A percentile compares a stretch with the other conserved stretches of the same genome.
These are phyloP conservation scores for Blastobotrys proliferans DNA, from an alignment of 1,139 yeast species.

Conservation along the genomic window DNA sequence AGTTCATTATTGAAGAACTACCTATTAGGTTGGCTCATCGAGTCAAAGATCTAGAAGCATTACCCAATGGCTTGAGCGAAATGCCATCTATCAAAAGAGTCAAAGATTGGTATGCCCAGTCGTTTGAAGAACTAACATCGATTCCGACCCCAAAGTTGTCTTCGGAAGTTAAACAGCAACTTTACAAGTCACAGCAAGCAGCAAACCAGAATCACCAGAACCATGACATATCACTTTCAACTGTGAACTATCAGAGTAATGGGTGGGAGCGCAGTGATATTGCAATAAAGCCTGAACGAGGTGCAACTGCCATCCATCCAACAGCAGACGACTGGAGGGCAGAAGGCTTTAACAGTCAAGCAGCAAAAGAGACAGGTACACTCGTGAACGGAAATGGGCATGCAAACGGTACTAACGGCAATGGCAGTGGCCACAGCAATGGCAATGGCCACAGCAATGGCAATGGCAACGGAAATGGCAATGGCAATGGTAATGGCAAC, in stretches of 20 bases:
- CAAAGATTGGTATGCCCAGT: slow-evolving; percentile 86
- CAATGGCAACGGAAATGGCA: too few relatives aligned
- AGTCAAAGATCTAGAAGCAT: slow-evolving; percentile 75
- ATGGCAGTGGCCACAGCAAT: slow-evolving; percentile 10
- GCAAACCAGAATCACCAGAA: too few relatives aligned
- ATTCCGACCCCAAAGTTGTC: slow-evolving; percentile 34
- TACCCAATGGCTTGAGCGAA: slow-evolving; percentile 69
- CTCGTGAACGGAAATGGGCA: slow-evolving; percentile 6
- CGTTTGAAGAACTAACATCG: slow-evolving; percentile 74
- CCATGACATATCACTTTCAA: slow-evolving; percentile 12
- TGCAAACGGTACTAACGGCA: slow-evolving; percentile 4
- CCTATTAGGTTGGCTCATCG: slow-evolving; percentile 85
- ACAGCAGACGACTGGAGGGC: slow-evolving; percentile 25
- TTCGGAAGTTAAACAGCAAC: slow-evolving; percentile 27
- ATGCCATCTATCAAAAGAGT: slow-evolving; percentile 77
- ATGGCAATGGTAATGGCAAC: slow-evolving; percentile 4
- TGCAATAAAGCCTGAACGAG: slow-evolving; percentile 31
- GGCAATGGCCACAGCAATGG: too few relatives aligned
- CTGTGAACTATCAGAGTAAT: slow-evolving; percentile 3
- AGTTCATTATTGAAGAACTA: slow-evolving; percentile 79
- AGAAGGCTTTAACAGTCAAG: slow-evolving; percentile 22
- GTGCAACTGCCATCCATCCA: slow-evolving; percentile 22
- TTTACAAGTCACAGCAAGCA: slow-evolving; percentile 26
- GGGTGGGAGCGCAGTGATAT: slow-evolving; percentile 1
- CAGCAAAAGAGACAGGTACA: slow-evolving; percentile 14